Evolutionary conservation across 305 asterid genomes (phyloP).

Genomic region (Rubia occidens): DNA sequence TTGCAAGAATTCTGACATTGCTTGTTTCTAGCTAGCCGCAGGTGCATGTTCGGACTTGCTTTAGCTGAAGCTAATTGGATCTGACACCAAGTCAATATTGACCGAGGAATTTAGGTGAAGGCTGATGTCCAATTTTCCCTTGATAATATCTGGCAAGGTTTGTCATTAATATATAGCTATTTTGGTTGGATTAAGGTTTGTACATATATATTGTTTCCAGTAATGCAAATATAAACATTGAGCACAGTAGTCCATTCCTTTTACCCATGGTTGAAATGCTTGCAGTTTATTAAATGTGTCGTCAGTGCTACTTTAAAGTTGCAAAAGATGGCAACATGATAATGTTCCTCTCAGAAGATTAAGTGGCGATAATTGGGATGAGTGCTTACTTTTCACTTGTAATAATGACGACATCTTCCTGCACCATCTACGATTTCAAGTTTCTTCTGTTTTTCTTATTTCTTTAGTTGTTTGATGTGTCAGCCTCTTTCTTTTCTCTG

Average conservation of each 20-base stretch:
- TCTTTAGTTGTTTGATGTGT: neutral
- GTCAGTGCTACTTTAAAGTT: neutral
- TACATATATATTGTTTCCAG: neutral
- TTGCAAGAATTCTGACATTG: neutral
- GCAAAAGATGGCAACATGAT: neutral
- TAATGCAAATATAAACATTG: neutral
- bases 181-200: neutral
- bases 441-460: neutral
- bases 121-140: constrained; percentile 3
- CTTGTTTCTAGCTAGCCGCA: neutral
- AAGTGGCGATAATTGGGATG: neutral
- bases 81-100: neutral
- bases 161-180: neutral
- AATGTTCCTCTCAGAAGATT: neutral
- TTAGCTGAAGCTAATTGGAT: neutral
- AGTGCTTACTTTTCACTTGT: neutral
- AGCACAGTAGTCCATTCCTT: neutral
- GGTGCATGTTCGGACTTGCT: neutral
- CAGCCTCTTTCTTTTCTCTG: neutral
- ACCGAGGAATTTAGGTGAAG: neutral
- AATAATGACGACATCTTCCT: neutral
- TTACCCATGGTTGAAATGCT: neutral
- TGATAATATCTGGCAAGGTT: neutral
- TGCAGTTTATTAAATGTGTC: neutral
- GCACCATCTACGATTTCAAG: neutral